Evolutionary conservation across 306 rosid species (phyloP).

Genomic region (Benincasa hispida): DNA sequence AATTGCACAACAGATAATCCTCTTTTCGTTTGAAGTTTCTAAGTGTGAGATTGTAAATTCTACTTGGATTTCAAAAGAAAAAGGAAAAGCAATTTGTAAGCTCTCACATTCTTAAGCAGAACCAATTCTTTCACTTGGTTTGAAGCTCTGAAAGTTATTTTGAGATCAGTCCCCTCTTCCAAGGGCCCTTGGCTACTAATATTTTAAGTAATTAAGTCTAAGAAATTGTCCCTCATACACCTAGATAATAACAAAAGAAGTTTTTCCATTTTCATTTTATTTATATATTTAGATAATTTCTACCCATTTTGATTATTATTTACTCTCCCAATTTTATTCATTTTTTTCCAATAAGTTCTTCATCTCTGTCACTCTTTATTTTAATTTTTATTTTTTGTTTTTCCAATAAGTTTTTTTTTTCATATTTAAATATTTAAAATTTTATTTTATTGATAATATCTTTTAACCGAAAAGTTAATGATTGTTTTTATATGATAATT

Average conservation of each 20-base stretch:
- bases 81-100: neutral
- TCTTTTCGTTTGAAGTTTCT: neutral
- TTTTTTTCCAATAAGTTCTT: too few species aligned
- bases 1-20: neutral
- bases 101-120: neutral
- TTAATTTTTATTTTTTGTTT: too few species aligned
- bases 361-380: too few species aligned
- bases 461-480: too few species aligned
- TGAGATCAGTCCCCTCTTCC: neutral
- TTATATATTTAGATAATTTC: too few species aligned
- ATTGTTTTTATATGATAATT: too few species aligned
- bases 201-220: neutral
- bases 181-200: neutral
- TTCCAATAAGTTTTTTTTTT: too few species aligned
- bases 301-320: too few species aligned
- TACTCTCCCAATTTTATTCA: too few species aligned
- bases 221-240: neutral
- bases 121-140: neutral
- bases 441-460: too few species aligned
- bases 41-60: neutral
- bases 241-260: neutral
- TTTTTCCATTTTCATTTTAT: neutral
- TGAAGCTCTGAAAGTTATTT: neutral
- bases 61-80: neutral
- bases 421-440: too few species aligned